Conservation (phyloP, 1,284 basidiomycete species). For the Heimioporus retisporus region DNA sequence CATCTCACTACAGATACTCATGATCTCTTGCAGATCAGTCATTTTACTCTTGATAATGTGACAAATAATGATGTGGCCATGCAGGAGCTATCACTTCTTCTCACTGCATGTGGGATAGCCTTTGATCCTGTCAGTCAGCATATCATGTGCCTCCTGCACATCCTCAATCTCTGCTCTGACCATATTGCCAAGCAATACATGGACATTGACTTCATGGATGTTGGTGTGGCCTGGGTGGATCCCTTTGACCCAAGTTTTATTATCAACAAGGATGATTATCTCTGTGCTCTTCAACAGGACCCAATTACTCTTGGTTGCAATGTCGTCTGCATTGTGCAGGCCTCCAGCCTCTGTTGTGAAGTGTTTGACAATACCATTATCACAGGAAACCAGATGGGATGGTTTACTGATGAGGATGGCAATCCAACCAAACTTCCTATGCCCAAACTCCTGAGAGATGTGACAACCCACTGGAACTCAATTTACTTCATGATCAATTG, state of each 20-base stretch:
- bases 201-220: neutral
- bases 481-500: neutral
- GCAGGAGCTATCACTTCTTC: constrained; percentile 10
- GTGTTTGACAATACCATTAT: neutral
- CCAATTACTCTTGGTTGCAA: neutral
- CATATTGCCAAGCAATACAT: neutral
- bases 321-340: neutral
- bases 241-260: neutral
- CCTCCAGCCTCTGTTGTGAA: neutral
- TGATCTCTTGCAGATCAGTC: constrained; percentile 4
- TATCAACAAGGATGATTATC: neutral
- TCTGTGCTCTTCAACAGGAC: neutral
- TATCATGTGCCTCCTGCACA: constrained; percentile 2
- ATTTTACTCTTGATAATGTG: constrained; percentile 18
- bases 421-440: neutral
- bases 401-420: neutral
- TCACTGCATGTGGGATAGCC: neutral
- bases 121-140: constrained; percentile 2
- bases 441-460: neutral
- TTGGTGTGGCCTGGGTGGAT: neutral
- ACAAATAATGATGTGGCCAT: constrained; percentile 8
- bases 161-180: neutral
- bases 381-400: neutral
- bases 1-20: too few species aligned
- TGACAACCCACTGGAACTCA: neutral